Evolutionary conservation across 306 rosid genomes (phyloP), one percentile per base, ranked within the genome.

Genomic region (Malus asiatica): DNA sequence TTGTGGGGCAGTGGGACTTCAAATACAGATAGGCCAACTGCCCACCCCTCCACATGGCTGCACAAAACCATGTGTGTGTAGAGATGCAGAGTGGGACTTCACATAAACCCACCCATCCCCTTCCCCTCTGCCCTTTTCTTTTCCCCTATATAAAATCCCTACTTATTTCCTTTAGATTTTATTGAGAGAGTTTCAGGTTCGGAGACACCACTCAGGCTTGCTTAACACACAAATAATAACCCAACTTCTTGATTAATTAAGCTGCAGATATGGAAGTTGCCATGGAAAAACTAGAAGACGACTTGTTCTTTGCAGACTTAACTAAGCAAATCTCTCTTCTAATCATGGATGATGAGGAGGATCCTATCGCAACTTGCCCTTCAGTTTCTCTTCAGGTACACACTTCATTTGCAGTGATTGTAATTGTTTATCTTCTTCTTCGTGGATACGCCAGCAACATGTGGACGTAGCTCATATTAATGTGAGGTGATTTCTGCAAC

Each of bases 291-390:
- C 75, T 85, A 15, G 93, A 91, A 79, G 93, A 91, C 84, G 96
- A 93, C 80, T 78, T 80, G 67, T 80, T 82, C 84, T 93, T 85
- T 86, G 93, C 92, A 53, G 97, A 93, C 84, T 80, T 93, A 61
- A 93, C 88, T 85, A 91, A 84, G 80, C 98, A 93, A 73, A 86
- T 93, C 46, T 88, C 91, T 68, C 91, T 88, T 58, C 83, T 91
- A 6, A 91, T 93, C 73, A 87, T 91, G 98, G 97, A 93, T 45
- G 98, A 90, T 59, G 93, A 93, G 52, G 97, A 91, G 1, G 77
- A 77, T 64, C 88, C 92, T 2, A 66, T 79, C 72, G 71, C 89
- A 46, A 76, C 38, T 78, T 82, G 27, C 35, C 86, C 83, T 70
- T 58, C 80, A 53, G 70, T 84, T 55, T 77, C 96, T 81, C 81